A percentile compares a stretch with the other conserved stretches of the same genome.
Evolutionary conservation across 2,329 filamentous ascomycete species (phyloP).

Genomic region (Ascosphaera apis): DNA sequence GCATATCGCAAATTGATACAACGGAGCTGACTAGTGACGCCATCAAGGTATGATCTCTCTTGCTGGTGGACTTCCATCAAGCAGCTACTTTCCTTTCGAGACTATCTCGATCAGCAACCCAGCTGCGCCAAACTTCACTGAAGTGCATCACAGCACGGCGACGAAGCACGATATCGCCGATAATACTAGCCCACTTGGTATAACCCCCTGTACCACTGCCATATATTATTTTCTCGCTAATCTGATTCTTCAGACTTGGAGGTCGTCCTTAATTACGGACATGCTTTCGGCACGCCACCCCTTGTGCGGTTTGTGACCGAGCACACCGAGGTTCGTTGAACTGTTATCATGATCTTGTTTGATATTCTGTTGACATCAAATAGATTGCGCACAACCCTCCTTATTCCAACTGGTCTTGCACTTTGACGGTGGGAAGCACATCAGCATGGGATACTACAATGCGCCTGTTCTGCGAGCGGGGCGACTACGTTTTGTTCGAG

Average conservation of each 20-base stretch:
- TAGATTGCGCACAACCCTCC: constrained; percentile 59
- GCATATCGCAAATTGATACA: background rate
- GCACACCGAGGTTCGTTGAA: constrained; percentile 47
- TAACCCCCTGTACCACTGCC: constrained; percentile 19
- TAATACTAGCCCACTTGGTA: constrained; percentile 57
- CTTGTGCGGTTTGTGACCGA: constrained; percentile 79
- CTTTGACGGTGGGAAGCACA: constrained; percentile 67
- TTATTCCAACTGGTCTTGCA: constrained; percentile 75
- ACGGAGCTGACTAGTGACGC: background rate
- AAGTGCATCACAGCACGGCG: constrained; percentile 23
- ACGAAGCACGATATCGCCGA: constrained; percentile 71
- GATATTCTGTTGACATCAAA: background rate
- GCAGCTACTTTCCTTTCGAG: constrained; percentile 70
- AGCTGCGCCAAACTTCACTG: constrained; percentile 40
- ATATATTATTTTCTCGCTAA: constrained; percentile 4
- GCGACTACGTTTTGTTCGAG: constrained; percentile 60
- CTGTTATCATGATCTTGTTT: background rate
- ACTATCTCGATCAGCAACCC: constrained; percentile 66
- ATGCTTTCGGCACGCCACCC: constrained; percentile 66
- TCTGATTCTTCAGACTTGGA: constrained; percentile 47
- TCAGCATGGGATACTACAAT: constrained; percentile 63
- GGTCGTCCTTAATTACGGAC: constrained; percentile 81
- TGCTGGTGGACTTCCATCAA: constrained; percentile 68
- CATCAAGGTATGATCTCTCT: constrained; percentile 52
- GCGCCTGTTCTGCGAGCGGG: constrained; percentile 54